Percentiles rank a stretch among this genome's conserved stretches.
phyloP scores from a whole-genome alignment of 352 stramenopile genomes.

The Phytopythium sindhum region DNA sequence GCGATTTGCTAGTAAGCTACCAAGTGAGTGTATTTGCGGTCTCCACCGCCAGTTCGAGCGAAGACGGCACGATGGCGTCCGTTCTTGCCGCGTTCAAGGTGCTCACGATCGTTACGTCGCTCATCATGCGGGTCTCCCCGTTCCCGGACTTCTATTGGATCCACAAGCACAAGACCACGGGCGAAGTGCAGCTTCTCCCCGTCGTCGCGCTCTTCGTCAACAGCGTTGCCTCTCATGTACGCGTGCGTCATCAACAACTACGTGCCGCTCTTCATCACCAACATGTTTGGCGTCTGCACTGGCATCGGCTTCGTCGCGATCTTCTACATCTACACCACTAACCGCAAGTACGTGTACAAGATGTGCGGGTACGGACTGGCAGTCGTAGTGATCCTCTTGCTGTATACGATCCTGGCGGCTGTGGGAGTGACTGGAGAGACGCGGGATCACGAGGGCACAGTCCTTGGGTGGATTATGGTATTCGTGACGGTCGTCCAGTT shows the following conservation, averaged over 20 bases:
- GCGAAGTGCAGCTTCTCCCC: constrained; percentile 10
- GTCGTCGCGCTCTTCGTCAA: constrained; percentile 10
- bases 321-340: constrained; percentile 14
- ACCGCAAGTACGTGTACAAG: constrained; percentile 11
- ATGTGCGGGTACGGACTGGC: constrained; percentile 7
- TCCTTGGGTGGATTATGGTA: constrained; percentile 35
- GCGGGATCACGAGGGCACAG: constrained; percentile 22
- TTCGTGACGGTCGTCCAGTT: constrained; percentile 36
- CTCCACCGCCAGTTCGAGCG: background rate
- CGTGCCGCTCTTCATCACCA: constrained; percentile 15
- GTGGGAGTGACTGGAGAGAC: constrained; percentile 25
- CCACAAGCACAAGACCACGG: constrained; percentile 9
- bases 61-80: background rate
- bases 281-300: constrained; percentile 8
- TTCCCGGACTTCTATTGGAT: constrained; percentile 22
- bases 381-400: constrained; percentile 4
- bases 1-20: background rate
- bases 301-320: constrained; percentile 9
- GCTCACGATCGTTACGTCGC: constrained; percentile 22
- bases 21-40: background rate
- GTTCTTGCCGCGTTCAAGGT: constrained; percentile 13
- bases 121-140: constrained; percentile 25
- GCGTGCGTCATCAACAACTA: constrained; percentile 10
- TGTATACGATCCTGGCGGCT: constrained; percentile 16
- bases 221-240: constrained; percentile 11